A percentile compares a stretch with the other conserved stretches of the same genome.
Evolutionary conservation across 2,329 filamentous ascomycete species (phyloP).

Genomic region (Truncatella angustata): DNA sequence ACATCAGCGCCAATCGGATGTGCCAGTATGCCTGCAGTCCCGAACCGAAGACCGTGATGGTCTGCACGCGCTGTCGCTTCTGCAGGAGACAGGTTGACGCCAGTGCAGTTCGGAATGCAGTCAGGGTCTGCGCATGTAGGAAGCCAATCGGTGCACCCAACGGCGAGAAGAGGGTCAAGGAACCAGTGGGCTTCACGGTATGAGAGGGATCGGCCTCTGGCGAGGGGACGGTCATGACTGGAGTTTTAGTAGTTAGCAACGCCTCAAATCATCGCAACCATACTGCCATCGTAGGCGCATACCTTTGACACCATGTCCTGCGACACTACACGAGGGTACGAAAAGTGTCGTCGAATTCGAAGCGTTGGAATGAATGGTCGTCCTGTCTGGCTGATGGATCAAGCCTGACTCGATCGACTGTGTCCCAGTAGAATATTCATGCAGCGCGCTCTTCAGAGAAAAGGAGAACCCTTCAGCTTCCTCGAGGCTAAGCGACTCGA

Average conservation of each 20-base stretch:
- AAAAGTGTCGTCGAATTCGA: constrained; percentile 64
- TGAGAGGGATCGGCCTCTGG: constrained; percentile 28
- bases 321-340: constrained; percentile 67
- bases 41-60: constrained; percentile 80
- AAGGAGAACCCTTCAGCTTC: constrained; percentile 53
- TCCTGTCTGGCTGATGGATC: constrained; percentile 56
- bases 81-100: constrained; percentile 65
- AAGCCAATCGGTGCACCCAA: constrained; percentile 64
- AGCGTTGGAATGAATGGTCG: constrained; percentile 43
- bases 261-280: background rate
- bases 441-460: constrained; percentile 49
- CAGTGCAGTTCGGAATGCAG: constrained; percentile 77
- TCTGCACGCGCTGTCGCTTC: constrained; percentile 68
- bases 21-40: constrained; percentile 96
- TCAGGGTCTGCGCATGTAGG: constrained; percentile 71
- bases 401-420: constrained; percentile 40
- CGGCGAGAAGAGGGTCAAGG: constrained; percentile 66
- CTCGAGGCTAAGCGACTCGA: constrained; percentile 50
- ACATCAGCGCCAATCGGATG: constrained; percentile 75
- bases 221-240: constrained; percentile 63
- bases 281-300: constrained; percentile 11
- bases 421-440: constrained; percentile 60
- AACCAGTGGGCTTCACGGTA: constrained; percentile 55
- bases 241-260: constrained; percentile 7
- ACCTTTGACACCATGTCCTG: constrained; percentile 69